Base-by-base conservation (phyloP, 1,139 yeast species). In the Pichia sp. region DNA sequence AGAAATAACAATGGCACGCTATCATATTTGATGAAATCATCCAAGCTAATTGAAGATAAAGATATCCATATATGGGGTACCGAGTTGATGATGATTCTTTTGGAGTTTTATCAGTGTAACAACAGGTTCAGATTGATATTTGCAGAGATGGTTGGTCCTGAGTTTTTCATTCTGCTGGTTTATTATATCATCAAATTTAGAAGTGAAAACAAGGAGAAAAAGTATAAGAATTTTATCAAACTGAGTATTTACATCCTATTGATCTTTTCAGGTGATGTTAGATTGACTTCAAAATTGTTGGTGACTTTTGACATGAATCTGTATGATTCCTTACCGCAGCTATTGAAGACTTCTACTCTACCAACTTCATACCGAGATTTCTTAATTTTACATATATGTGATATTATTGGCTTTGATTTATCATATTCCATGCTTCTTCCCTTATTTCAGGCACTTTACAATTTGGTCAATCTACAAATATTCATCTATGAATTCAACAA, bases 91-190 rank as follows among this genome's bases (percentile, higher is more conserved):
- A 72, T 84, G 62, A 59, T 90, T 7, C 57, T 84, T 27, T 85
- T 95, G 86, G 95, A 85, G 56, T 63, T 87, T 43, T 65, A 78
- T 36, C 94, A 85, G 59, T 81, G 88, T 54, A 90, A 90, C 62
- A 68, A 66, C 46, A 57, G 58, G 33, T 79, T 81, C 54, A 72
- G 72, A 50, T 58, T 65, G 7, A 65, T 74, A 45, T 65, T 84
- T 33, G 69, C 75, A 2, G 45, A 43, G 27, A 68, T 71, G 40
- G 71, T 69, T 49, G 72, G 78, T 7, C 68, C 73, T 33, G 85
- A 82, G 52, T 62, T 84, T 36, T 62, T 77, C 46, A 65, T 83
- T 0, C 61, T 74, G 2, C 61, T 85, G 37, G 57, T 80, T 10
- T 84, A 74, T 58, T 77, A 84, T 58, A 66, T 85, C 43, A 67